Evolutionary conservation across 148 eudicot species (phyloP).

Genomic region (Camellia japonica): DNA sequence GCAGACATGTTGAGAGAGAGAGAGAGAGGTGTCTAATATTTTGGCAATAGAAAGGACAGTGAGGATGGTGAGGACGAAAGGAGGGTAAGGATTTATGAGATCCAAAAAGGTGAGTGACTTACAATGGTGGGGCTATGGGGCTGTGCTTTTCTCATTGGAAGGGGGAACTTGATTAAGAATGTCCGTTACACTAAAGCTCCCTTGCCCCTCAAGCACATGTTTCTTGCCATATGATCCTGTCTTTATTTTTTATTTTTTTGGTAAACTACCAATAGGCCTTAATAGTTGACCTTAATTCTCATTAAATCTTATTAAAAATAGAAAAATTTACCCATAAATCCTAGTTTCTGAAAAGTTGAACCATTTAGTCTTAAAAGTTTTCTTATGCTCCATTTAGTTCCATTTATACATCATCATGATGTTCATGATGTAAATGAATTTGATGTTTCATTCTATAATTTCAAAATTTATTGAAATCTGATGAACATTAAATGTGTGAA

Average conservation of each 20-base stretch:
- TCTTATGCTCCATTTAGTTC: no score
- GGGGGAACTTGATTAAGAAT: conserved; percentile 18
- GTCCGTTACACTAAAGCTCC: conserved; percentile 13
- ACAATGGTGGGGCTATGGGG: neutral
- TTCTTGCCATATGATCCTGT: neutral
- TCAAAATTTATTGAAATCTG: no score
- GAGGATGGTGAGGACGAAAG: neutral
- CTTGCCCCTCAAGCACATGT: conserved; percentile 18
- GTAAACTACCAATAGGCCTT: no score
- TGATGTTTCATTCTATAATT: no score
- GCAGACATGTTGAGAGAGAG: conserved; percentile 17
- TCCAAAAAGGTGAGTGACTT: neutral
- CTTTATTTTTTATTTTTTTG: neutral
- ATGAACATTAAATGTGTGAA: no score
- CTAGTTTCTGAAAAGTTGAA: no score
- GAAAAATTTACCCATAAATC: no score
- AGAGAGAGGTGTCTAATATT: neutral
- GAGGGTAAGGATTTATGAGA: conserved; percentile 7
- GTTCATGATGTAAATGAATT: no score
- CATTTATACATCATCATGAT: no score
- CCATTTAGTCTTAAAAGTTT: no score
- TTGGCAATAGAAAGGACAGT: neutral
- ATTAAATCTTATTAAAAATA: no score
- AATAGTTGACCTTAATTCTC: no score
- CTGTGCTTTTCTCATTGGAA: neutral